phyloP scores from a whole-genome alignment of 495 filamentous ascomycete species.

The Podospora didyma region DNA sequence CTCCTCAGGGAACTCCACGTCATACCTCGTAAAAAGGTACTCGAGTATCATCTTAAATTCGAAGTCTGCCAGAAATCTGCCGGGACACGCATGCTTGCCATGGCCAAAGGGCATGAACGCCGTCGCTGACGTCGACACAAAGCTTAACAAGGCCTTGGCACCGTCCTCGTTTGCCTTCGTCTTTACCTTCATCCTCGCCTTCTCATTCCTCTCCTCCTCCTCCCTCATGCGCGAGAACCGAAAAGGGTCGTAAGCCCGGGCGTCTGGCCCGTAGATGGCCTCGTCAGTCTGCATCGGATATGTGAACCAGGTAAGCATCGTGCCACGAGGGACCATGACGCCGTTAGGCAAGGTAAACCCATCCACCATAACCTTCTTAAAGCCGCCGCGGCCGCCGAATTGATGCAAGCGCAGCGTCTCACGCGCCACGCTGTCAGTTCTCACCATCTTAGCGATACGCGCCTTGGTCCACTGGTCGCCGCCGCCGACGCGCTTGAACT shows the following conservation, averaged over 20 bases:
- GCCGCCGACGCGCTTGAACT: conserved; percentile 16
- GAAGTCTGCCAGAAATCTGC: conserved; percentile 38
- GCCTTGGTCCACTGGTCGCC: conserved; percentile 28
- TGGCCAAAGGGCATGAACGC: conserved; percentile 35
- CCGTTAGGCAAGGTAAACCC: conserved; percentile 28
- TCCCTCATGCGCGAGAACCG: conserved; percentile 9
- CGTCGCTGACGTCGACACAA: conserved; percentile 12
- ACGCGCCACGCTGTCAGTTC: conserved; percentile 34
- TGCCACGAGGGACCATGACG: conserved; percentile 30
- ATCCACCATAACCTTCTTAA: conserved; percentile 27
- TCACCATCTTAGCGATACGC: conserved; percentile 29
- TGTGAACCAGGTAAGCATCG: conserved; percentile 21
- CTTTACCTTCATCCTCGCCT: conserved; percentile 2
- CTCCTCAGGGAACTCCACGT: conserved; percentile 32
- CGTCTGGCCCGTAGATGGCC: conserved; percentile 3
- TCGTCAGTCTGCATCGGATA: conserved; percentile 28
- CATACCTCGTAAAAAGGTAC: conserved; percentile 36
- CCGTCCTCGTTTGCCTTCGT: no score
- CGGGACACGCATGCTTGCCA: conserved; percentile 43
- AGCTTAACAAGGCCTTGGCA: no score
- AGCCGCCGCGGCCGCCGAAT: conserved; percentile 28
- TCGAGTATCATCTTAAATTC: conserved; percentile 39
- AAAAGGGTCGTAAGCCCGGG: conserved; percentile 20
- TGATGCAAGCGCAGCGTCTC: conserved; percentile 37
- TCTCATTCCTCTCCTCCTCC: no score